phyloP scores from a whole-genome alignment of 2,329 filamentous ascomycete genomes.

The Sphaerulina populicola region DNA sequence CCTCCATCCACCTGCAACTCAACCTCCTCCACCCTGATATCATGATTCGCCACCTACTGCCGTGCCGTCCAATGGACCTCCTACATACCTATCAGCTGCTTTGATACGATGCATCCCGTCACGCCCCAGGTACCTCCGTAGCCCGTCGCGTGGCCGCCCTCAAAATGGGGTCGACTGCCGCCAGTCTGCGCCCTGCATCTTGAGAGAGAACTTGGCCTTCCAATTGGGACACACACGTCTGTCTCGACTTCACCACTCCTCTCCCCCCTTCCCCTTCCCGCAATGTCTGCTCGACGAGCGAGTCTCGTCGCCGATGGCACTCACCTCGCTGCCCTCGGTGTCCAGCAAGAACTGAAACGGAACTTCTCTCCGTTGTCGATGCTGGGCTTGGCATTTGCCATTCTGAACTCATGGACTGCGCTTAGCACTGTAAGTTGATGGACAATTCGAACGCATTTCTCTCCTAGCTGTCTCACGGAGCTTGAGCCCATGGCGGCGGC shows the following conservation, averaged over 20 bases:
- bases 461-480: no score
- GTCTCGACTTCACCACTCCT: not conserved
- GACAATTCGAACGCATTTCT: no score
- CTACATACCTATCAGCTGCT: not conserved
- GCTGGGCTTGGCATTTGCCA: slow-evolving; percentile 55
- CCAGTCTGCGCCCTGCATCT: not conserved
- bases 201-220: not conserved
- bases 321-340: slow-evolving; percentile 49
- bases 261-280: not conserved
- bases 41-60: not conserved
- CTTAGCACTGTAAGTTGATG: slow-evolving; percentile 38
- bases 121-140: not conserved
- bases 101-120: not conserved
- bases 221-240: not conserved
- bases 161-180: slow-evolving; percentile 8
- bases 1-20: no score
- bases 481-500: no score
- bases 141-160: slow-evolving; percentile 1
- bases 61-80: not conserved
- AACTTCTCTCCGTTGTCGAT: slow-evolving; percentile 53
- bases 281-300: slow-evolving; percentile 4
- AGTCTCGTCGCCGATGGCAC: slow-evolving; percentile 38
- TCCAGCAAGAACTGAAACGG: slow-evolving; percentile 50
- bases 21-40: not conserved
- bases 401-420: slow-evolving; percentile 57